Percentiles rank a stretch among this genome's conserved stretches.
phyloP scores from a whole-genome alignment of 805 yeast species.

The Lachancea meyersii region DNA sequence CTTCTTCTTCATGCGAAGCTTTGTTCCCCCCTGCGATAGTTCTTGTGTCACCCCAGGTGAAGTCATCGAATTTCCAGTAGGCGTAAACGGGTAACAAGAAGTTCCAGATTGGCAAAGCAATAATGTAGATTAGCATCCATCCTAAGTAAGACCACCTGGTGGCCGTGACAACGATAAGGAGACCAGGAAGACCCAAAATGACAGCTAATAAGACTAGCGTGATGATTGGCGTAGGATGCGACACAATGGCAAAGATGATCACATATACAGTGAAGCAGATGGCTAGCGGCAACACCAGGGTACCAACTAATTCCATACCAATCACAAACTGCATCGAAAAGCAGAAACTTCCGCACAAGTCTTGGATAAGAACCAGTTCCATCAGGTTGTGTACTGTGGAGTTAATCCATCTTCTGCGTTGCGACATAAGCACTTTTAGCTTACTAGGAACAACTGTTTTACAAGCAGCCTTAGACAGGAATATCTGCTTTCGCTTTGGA shows the following conservation, averaged over 20 bases:
- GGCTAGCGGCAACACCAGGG: slow-evolving; percentile 84
- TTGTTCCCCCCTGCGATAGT: slow-evolving; percentile 64
- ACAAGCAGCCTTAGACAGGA: slow-evolving; percentile 87
- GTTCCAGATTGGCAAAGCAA: slow-evolving; percentile 92
- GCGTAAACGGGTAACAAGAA: slow-evolving; percentile 81
- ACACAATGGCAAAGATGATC: slow-evolving; percentile 59
- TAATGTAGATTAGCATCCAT: slow-evolving; percentile 73
- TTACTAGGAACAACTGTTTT: slow-evolving; percentile 84
- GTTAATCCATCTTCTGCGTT: slow-evolving; percentile 95
- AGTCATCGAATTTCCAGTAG: slow-evolving; percentile 93
- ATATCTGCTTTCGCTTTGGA: slow-evolving; percentile 82
- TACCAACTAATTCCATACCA: slow-evolving; percentile 76
- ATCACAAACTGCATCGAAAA: slow-evolving; percentile 93
- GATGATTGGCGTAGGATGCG: slow-evolving; percentile 69
- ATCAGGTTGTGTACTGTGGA: slow-evolving; percentile 89
- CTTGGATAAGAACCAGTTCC: slow-evolving; percentile 78
- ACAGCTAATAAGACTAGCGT: slow-evolving; percentile 70
- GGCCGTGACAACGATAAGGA: slow-evolving; percentile 73
- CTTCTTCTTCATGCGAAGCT: slow-evolving; percentile 54
- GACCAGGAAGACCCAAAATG: slow-evolving; percentile 81
- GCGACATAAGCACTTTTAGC: slow-evolving; percentile 75
- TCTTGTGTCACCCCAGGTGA: slow-evolving; percentile 95
- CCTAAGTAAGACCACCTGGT: slow-evolving; percentile 62
- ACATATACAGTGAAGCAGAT: slow-evolving; percentile 78
- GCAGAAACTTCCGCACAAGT: slow-evolving; percentile 90